Evolutionary conservation across 306 rosid genomes (phyloP), one percentile per base, ranked within the genome.

Genomic region (Cicer chorassanicum): DNA sequence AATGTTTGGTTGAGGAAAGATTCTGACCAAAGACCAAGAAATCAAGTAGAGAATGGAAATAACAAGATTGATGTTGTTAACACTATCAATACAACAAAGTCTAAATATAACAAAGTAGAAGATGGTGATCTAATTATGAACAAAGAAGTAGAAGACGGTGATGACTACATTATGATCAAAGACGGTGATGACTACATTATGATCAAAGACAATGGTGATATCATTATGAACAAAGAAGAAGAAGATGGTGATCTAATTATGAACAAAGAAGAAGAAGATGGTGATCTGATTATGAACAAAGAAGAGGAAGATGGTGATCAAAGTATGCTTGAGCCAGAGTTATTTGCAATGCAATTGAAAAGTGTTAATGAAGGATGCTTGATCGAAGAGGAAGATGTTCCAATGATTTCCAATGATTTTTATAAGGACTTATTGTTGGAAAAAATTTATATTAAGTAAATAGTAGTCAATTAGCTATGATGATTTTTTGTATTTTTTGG

Each of bases 341-440:
- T 6, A 0, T 63, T 79, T 72, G 19, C 73, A 5, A 1, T 1
- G 6, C n/a, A 79, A 39, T 72, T 79, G 61, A 55, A 10, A 40
- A 21, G 2, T 11, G 18, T 1, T 6, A 14, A 16, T 46, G 11
- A 1, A 8, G 62, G 9, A 7, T 0, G 6, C 11, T 21, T 41
- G 9, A 6, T 38, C 4, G 2, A 9, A 72, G 62, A 79, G 3
- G 43, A 79, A 64, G 53, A 64, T 0, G 1, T 43, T 15, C 19
- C 3, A 1, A 24, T 78, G 73, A 6, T 63, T 64, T 57, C 78
- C 13, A 71, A 63, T 4, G 1, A 38, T 5, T 78, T 69, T 42
- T 7, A 13, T 64, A 41, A 14, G 11, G 72, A 78, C 0, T 19
- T 78, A 6, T 21, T 48, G 12, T 42, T 1, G 4, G 44, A 57